Base-by-base conservation (phyloP, 164 flowering plant species). In the Macadamia integrifolia region DNA sequence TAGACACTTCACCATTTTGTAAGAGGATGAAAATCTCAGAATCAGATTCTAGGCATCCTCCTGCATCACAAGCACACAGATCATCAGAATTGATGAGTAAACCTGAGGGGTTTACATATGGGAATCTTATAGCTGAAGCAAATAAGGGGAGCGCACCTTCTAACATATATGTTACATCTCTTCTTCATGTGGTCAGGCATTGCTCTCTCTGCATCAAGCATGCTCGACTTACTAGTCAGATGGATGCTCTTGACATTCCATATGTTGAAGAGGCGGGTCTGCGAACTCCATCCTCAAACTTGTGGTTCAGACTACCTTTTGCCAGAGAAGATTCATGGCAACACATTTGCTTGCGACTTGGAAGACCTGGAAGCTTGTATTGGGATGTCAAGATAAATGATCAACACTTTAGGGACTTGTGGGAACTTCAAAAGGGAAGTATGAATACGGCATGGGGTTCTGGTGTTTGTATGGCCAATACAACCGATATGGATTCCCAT, bases 331-430 rank as follows among this genome's bases (percentile, higher is more conserved):
- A 84, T 76, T 83, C 96, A 35, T 92, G 98, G 99, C 86, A 83
- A 68, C 83, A 85, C 62, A 86, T 92, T 69, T 92, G 98, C 80
- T 80, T 95, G 81, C 83, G 92, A 64, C 94, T 92, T 77, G 99
- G 99, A 56, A 82, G 83, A 78, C 98, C 98, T 60, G 99, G 98
- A 77, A 91, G 87, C 80, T 82, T 89, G 95, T 80, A 75, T 72
- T 95, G 99, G 99, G 97, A 92, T 83, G 98, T 95, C 56, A 95
- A 95, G 78, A 92, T 95, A 62, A 86, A 77, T 77, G 99, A 95
- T 70, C 91, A 87, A 67, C 92, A 95, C 74, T 92, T 91, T 71
- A 83, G 85, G 71, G 99, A 95, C 76, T 74, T 95, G 80, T 89
- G 97, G 98, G 99, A 92, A 66, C 96, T 95, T 79, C 96, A 92